Evolutionary conservation across 208 protist genomes (phyloP).

Genomic region (Leishmania guyanensis): DNA sequence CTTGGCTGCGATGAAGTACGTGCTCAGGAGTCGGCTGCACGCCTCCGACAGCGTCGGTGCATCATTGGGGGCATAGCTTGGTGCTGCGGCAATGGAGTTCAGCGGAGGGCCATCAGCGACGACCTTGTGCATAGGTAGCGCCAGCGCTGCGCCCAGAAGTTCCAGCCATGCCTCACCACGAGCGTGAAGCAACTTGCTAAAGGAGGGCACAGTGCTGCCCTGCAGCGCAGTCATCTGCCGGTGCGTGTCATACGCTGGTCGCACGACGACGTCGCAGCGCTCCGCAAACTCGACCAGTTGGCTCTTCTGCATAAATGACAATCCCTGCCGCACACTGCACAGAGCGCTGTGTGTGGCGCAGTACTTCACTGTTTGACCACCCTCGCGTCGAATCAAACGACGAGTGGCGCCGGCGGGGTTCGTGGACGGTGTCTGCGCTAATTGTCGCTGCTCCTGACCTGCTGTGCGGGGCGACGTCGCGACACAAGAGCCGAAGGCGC

Average conservation of each 20-base stretch:
- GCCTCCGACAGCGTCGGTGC: conserved; percentile 48
- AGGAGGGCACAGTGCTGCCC: conserved; percentile 2
- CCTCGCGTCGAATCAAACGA: conserved; percentile 62
- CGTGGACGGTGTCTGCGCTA: background rate
- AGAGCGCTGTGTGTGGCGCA: conserved; percentile 40
- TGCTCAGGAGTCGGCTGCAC: conserved; percentile 57
- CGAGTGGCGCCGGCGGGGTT: conserved; percentile 13
- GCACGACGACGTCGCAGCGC: conserved; percentile 68
- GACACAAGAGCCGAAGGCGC: background rate
- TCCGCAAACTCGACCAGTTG: conserved; percentile 68
- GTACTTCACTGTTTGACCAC: conserved; percentile 58
- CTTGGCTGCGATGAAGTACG: conserved; percentile 78
- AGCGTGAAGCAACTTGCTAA: conserved; percentile 21
- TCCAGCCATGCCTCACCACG: conserved; percentile 43
- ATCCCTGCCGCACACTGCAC: conserved; percentile 40
- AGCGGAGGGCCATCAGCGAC: background rate
- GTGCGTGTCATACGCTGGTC: conserved; percentile 26
- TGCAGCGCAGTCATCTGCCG: conserved; percentile 27
- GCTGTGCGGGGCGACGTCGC: background rate
- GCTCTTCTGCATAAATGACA: conserved; percentile 31
- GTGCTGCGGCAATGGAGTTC: background rate
- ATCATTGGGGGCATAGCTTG: background rate
- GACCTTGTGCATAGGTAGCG: conserved; percentile 9
- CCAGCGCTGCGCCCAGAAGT: conserved; percentile 23
- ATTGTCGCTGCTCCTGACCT: background rate